Evolutionary conservation across 2,329 filamentous ascomycete genomes (phyloP).

Genomic region (Neopestalotiopsis clavispora): DNA sequence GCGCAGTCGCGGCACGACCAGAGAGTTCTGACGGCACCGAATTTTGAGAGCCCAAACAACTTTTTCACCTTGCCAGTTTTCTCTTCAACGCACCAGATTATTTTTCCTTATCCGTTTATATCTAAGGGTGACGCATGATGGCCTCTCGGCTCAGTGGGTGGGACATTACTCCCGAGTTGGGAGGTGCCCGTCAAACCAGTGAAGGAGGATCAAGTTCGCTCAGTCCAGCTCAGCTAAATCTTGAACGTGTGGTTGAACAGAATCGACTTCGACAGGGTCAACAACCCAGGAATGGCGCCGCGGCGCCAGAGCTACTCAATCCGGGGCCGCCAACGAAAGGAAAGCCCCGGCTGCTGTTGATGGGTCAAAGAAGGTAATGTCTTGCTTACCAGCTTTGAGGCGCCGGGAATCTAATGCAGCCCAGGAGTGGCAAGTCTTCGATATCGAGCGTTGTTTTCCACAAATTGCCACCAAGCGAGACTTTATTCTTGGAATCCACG

Average conservation of each 20-base stretch:
- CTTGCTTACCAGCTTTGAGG: constrained; percentile 14
- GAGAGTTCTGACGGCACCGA: too few species aligned
- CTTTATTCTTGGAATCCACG: constrained; percentile 93
- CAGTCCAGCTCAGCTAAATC: constrained; percentile 66
- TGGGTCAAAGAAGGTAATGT: constrained; percentile 91
- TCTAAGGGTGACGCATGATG: constrained; percentile 25
- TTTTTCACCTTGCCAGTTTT: neutral
- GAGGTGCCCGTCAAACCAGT: constrained; percentile 22
- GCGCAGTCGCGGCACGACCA: too few species aligned
- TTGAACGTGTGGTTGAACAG: constrained; percentile 67
- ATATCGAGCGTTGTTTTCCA: constrained; percentile 99
- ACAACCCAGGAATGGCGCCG: constrained; percentile 49
- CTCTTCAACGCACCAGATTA: neutral
- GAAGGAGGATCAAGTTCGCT: constrained; percentile 36
- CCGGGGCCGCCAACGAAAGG: constrained; percentile 57
- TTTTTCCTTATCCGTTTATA: neutral
- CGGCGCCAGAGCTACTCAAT: constrained; percentile 46
- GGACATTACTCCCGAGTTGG: constrained; percentile 24
- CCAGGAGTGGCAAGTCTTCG: constrained; percentile 94
- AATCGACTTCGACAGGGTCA: constrained; percentile 56
- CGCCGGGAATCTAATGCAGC: neutral
- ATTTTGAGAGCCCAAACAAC: too few species aligned
- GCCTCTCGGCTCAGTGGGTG: constrained; percentile 34
- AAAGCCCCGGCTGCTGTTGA: constrained; percentile 87
- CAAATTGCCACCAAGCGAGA: constrained; percentile 95